Base-by-base conservation (phyloP, 495 filamentous ascomycete genomes). In the Podospora anserina region DNA sequence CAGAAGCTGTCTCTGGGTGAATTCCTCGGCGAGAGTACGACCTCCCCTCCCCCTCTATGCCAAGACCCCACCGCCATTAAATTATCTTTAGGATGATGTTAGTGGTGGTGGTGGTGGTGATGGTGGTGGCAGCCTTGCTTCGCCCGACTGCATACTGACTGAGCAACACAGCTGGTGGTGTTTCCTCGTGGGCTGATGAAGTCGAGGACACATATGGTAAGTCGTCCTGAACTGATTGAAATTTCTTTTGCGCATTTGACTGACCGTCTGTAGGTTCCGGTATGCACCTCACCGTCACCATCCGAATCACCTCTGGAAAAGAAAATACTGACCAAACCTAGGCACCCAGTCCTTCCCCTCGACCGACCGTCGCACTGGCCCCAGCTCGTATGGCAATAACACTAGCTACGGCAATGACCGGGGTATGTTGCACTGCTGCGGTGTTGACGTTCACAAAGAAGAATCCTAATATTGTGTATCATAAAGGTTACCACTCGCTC, bases 171-270 rank as follows among this genome's bases (percentile, higher is more conserved):
- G 93, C 89, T 70, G 91, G 77, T 49, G 80, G 92, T 69, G 91
- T 77, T 53, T 78, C 92, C 76, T 97, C 95, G 68, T 99, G 95
- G 95, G 95, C 95, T 71, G 95, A 98, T 83, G 95, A 99, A 76
- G 96, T 98, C 85, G 95, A 98, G 77, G 91, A 95, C 72, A 81
- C 91, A 69, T 82, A 85, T 78, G 82, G 92, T 94, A 89, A 78
- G 87, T 32, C 28, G 13, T 28, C 11, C 58, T 18, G 3, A 32
- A 32, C 5, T 58, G 3, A 49, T 9, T 49, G 7, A 32, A 32
- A 49, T 49, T 13, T 49, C 39, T 49, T 16, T 49, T 49, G 39
- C 39, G 39, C 39, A 49, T 49, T 13, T 13, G 39, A 49, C 39
- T 49, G 39, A 49, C 39, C 13, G 59, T 30, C 26, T 49, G 4